These are phyloP conservation scores for Penicillium longicatenatum DNA, from an alignment of 495 filamentous ascomycete species.

Conservation along the genomic window DNA sequence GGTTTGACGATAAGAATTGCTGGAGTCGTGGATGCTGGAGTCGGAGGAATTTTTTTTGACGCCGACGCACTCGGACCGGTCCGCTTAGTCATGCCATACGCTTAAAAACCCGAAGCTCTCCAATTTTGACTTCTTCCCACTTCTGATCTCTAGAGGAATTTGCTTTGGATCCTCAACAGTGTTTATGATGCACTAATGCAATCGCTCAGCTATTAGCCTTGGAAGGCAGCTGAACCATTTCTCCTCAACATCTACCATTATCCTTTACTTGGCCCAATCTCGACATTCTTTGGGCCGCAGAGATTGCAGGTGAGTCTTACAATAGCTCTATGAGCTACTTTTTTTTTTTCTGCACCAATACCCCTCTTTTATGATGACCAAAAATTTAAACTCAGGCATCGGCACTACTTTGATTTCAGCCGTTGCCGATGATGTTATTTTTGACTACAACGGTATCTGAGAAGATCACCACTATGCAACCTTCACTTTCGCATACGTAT, in stretches of 20 bases:
- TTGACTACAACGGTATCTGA: slow-evolving; percentile 99
- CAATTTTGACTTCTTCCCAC: slow-evolving; percentile 26
- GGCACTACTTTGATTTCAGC: slow-evolving; percentile 73
- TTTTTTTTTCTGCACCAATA: neutral
- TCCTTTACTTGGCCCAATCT: slow-evolving; percentile 1
- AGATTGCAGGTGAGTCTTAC: slow-evolving; percentile 21
- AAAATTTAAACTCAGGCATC: slow-evolving; percentile 47
- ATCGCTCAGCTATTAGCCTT: slow-evolving; percentile 7
- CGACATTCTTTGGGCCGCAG: slow-evolving; percentile 3
- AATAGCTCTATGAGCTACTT: slow-evolving; percentile 7
- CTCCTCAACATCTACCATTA: neutral
- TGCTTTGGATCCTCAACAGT: slow-evolving; percentile 4
- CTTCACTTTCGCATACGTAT: slow-evolving; percentile 10
- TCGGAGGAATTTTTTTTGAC: slow-evolving; percentile 40
- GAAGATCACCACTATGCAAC: slow-evolving; percentile 37
- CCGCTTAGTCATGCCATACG: slow-evolving; percentile 37
- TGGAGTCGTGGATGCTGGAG: slow-evolving; percentile 11
- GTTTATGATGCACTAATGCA: slow-evolving; percentile 19
- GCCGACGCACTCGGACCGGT: slow-evolving; percentile 21
- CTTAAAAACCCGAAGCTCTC: slow-evolving; percentile 31
- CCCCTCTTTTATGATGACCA: slow-evolving; percentile 48
- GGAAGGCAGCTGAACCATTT: slow-evolving; percentile 1
- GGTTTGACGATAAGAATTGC: slow-evolving; percentile 8
- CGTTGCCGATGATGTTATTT: slow-evolving; percentile 69
- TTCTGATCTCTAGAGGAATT: slow-evolving; percentile 10